Conservation (phyloP, 2,329 filamentous ascomycete species). For the Cercospora sp. region DNA sequence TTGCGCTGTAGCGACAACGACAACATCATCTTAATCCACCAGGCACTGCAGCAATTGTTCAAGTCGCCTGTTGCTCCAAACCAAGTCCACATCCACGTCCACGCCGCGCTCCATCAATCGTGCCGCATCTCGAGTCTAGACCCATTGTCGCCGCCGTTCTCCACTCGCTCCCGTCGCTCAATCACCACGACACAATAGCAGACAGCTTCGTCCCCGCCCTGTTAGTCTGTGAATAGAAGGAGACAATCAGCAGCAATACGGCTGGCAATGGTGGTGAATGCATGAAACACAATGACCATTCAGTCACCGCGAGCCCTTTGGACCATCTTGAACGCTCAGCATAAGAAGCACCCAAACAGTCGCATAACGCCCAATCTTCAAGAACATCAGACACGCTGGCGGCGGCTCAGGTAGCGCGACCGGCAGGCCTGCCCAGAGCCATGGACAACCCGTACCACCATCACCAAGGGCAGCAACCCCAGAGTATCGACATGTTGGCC, state of each 20-base stretch:
- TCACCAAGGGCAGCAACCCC: constrained; percentile 14
- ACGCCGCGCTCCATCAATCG: background rate
- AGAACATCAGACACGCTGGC: constrained; percentile 15
- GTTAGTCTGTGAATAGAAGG: background rate
- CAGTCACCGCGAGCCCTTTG: background rate
- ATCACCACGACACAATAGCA: background rate
- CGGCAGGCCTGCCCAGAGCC: constrained; percentile 15
- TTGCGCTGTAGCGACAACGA: constrained; percentile 2
- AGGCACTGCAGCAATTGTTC: background rate
- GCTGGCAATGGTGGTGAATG: constrained; percentile 1
- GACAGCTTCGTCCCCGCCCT: background rate
- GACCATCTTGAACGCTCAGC: background rate
- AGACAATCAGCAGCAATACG: background rate
- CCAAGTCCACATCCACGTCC: background rate
- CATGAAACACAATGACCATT: constrained; percentile 6
- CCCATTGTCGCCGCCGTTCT: constrained; percentile 1
- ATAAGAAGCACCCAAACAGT: background rate
- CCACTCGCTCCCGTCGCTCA: background rate
- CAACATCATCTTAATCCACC: background rate
- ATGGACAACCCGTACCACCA: constrained; percentile 20
- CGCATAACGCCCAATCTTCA: background rate
- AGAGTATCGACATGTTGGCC: constrained; percentile 17
- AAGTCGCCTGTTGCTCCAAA: background rate
- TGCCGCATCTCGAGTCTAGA: constrained; percentile 14
- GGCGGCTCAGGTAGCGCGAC: constrained; percentile 13